Base-by-base conservation (phyloP, 2,329 filamentous ascomycete species). In the Fusarium miscanthi region DNA sequence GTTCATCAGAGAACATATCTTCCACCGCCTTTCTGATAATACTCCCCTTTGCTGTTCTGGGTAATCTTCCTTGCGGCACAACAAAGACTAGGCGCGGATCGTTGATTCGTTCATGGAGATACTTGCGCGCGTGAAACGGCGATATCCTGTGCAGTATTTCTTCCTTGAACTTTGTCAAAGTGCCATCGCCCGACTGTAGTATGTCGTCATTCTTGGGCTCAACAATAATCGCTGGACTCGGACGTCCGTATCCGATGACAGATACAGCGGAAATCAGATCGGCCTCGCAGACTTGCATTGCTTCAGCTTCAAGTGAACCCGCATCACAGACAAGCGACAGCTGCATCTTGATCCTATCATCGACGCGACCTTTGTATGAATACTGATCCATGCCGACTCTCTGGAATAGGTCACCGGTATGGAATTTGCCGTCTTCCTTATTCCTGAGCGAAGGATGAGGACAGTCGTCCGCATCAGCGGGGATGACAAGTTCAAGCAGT, bases 271-370 rank as follows among this genome's bases (percentile, higher is more conserved):
- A 46, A 14, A 67, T 67, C 0, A 67, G 31, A 42, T 67, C 54
- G 9, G 8, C 25, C 6, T 62, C 13, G 3, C 63, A 67, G 8
- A 40, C 63, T 30, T 67, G 46, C 63, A 67, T 67, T 3, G 33
- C 46, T 33, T 67, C 64, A 6, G 41, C 23, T 7, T 68, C 64
- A 3, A 67, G 63, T 1, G 63, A 67, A 3, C 63, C 46, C 0
- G 63, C 56, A 1, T 67, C 63, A 2, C 54, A 67, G 2, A 48
- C 21, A 1, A 49, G 5, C 6, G 63, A 38, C 1, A 62, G 8
- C 13, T 67, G 46, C 64, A 67, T 67, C 25, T 67, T 62, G 31
- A 67, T 67, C 16, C 37, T 67, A 3, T 67, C 64, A 4, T 67
- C 64, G 3, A 67, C 54, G 2, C 64, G 46, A 8, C 63, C 63